Evolutionary conservation across 345 rosid species (phyloP), one percentile per base, ranked within the genome.

Genomic region (Citrus maxima): DNA sequence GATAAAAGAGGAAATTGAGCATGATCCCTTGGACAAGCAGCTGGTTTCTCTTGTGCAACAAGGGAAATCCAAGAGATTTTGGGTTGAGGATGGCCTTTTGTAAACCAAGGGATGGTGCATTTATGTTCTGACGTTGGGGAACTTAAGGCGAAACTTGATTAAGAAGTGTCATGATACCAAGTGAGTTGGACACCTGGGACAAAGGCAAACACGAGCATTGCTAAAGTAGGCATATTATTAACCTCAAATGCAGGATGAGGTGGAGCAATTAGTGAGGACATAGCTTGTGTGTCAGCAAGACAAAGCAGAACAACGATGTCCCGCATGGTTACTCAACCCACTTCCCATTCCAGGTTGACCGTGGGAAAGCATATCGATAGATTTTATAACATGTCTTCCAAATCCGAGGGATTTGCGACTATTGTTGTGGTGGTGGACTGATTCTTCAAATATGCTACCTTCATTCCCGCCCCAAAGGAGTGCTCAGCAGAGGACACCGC

Each of bases 91-190:
- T 3, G 46, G 21, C 1, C 0, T 75, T 0, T 4, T 69, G 1
- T 32, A 12, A 9, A 59, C 0, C 0, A 46, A 38, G 5, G 32
- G 32, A 0, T 0, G 3, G 0, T 0, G 6, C 1, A 0, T 80
- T 0, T 75, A 27, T n/a, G 32, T 73, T 6, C 16, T 56, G 4
- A n/a, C 9, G 7, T 68, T n/a, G 28, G 51, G 49, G 4, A 69
- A 60, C n/a, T 34, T 67, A 0, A 1, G 8, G 6, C 21, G 2
- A 4, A 62, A 51, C 4, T 1, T 81, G 8, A 3, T 54, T 0
- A 63, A 46, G 5, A 67, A 73, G n/a, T 77, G 42, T 32, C 40
- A 67, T 18, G 70, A 78, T 4, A 22, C 62, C 0, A 8, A 34
- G 7, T 67, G n/a, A 37, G 82, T 6, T 4, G n/a, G 55, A 21